Evolutionary conservation across 192 early-diverging fungal genomes (phyloP).

Genomic region (Chytriomyces confervae): DNA sequence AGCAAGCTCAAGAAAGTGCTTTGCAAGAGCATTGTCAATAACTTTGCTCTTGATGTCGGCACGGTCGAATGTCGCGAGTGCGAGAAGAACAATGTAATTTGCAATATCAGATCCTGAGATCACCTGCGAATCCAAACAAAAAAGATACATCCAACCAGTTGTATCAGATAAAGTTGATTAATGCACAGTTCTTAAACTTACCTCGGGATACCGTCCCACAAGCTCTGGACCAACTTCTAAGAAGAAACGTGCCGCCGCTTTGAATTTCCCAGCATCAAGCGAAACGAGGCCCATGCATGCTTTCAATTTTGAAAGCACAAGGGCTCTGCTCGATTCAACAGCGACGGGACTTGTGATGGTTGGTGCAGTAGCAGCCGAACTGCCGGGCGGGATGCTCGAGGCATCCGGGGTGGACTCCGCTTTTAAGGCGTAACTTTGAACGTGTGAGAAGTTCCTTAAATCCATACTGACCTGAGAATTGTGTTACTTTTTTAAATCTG

Average conservation of each 20-base stretch:
- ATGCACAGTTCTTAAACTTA: neutral
- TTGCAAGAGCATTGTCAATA: slow-evolving; percentile 76
- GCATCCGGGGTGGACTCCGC: slow-evolving; percentile 69
- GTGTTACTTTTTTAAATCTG: slow-evolving; percentile 19
- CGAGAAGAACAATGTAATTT: slow-evolving; percentile 78
- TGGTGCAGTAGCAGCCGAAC: slow-evolving; percentile 1
- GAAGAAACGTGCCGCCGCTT: slow-evolving; percentile 65
- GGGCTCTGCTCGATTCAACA: slow-evolving; percentile 40
- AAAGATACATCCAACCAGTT: too few relatives aligned
- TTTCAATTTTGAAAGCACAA: slow-evolving; percentile 66
- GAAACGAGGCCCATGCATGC: slow-evolving; percentile 69
- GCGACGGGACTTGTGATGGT: neutral
- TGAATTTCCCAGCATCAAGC: slow-evolving; percentile 65
- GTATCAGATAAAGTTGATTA: too few relatives aligned
- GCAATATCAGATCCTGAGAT: slow-evolving; percentile 84
- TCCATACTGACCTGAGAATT: slow-evolving; percentile 68
- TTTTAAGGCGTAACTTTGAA: slow-evolving; percentile 74
- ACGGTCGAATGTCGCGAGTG: slow-evolving; percentile 77
- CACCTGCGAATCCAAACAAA: slow-evolving; percentile 26
- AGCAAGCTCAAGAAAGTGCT: slow-evolving; percentile 75
- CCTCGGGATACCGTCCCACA: slow-evolving; percentile 19
- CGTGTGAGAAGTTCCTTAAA: slow-evolving; percentile 70
- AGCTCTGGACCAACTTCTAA: slow-evolving; percentile 52
- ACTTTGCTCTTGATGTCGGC: slow-evolving; percentile 71
- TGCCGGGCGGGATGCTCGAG: neutral